Percentiles rank a stretch among this genome's conserved stretches.
Conservation (phyloP, 306 rosid genomes). For the Clitoria ternatea region DNA sequence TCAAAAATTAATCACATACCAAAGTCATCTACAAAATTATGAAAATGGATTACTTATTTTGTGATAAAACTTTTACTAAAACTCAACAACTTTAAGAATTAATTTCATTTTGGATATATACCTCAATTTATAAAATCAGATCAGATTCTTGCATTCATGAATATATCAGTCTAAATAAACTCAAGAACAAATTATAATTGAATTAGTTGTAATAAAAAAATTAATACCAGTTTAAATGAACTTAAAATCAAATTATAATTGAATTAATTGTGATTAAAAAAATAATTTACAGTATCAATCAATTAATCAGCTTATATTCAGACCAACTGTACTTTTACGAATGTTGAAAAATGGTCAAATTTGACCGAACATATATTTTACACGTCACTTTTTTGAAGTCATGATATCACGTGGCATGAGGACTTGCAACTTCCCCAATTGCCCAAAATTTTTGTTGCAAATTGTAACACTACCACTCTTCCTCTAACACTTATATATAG, state of each 20-base stretch:
- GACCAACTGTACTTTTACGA: too few species aligned
- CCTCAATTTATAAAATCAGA: too few species aligned
- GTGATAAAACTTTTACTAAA: neutral
- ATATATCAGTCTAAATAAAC: too few species aligned
- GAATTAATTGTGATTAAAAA: too few species aligned
- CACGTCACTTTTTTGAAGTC: neutral
- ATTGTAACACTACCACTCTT: neutral
- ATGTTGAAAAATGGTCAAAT: neutral
- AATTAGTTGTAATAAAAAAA: too few species aligned
- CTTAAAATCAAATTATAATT: too few species aligned
- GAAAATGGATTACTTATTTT: neutral
- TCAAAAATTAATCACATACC: too few species aligned
- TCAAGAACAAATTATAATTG: too few species aligned
- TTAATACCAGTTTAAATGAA: too few species aligned
- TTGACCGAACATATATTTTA: neutral
- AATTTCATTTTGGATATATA: neutral
- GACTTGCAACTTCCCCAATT: neutral
- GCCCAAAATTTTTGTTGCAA: neutral
- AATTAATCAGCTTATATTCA: too few species aligned
- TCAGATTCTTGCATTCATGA: neutral
- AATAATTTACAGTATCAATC: too few species aligned
- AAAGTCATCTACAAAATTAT: neutral
- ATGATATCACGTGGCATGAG: neutral
- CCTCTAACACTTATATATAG: constrained; percentile 11
- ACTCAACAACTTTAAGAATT: neutral